Base-by-base conservation (phyloP, 2,329 filamentous ascomycete species). In the Fusarium cyanostomum region DNA sequence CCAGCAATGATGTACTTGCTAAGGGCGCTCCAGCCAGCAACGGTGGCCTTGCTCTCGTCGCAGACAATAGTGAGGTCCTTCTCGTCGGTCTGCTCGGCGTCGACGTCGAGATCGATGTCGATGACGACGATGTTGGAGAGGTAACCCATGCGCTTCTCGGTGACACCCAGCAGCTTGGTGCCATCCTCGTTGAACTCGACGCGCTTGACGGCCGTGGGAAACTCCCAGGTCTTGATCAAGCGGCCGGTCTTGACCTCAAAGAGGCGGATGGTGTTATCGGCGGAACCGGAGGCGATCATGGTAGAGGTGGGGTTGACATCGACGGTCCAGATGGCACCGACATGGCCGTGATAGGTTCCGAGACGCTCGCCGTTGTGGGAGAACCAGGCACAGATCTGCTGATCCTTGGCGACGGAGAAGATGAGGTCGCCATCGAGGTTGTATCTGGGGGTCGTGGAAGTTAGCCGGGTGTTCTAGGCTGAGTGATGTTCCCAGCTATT, bases 261-360 rank as follows among this genome's bases (percentile, higher is more conserved):
- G 73, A 99, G 86, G 74, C 94, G 89, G 80, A 99, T 94, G 39
- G 94, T 97, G 85, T 98, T 98, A 83, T 99, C 95, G 79, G 95
- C 95, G 72, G 94, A 95, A 73, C 95, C 95, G 62, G 92, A 96
- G 75, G 94, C 95, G 75, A 98, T 89, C 75, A 99, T 87, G 73
- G 91, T 92, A 66, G 90, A 92, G 73, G 93, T 93, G 67, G 94
- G 94, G 82, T 97, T 92, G 75, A 97, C 90, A 77, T 99, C 95
- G 79, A 99, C 91, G 64, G 95, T 97, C 95, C 95, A 99, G 83
- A 99, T 91, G 73, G 95, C 94, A 81, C 95, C 95, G 79, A 96
- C 91, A 82, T 99, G 95, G 78, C 95, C 95, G 77, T 92, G 89
- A 83, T 98, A 99, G 72, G 94, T 95, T 74, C 95, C 95, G 73